A percentile compares a stretch with the other conserved stretches of the same genome.
Evolutionary conservation across 2,329 filamentous ascomycete species (phyloP).

Genomic region (Tolypocladium album): DNA sequence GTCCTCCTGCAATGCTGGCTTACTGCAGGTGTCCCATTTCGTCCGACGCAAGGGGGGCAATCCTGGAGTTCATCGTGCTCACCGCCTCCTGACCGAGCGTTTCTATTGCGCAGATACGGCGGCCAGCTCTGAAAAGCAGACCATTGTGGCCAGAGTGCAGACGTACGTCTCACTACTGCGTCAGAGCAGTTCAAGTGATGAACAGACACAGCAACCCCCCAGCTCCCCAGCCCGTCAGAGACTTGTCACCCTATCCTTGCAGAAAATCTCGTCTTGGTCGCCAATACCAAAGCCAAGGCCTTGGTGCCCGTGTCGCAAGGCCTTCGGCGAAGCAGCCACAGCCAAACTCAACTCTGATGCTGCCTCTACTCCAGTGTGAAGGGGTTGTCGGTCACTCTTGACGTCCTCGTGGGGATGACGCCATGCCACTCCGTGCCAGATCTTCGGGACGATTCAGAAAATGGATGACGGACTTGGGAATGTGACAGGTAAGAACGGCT

Average conservation of each 20-base stretch:
- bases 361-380: not conserved
- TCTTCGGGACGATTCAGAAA: not conserved
- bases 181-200: not conserved
- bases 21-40: not conserved
- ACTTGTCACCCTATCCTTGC: not conserved
- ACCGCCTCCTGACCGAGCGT: not conserved
- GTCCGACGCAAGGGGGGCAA: not conserved
- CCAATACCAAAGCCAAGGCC: not conserved
- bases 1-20: not conserved
- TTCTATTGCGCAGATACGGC: not conserved
- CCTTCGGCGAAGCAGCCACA: not conserved
- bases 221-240: not conserved
- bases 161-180: not conserved
- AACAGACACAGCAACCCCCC: not conserved
- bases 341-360: not conserved
- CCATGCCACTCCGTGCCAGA: not conserved
- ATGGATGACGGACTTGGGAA: not conserved
- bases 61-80: not conserved
- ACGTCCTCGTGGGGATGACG: not conserved
- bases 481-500: not conserved
- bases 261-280: not conserved
- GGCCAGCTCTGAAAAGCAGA: not conserved
- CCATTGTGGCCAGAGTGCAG: not conserved
- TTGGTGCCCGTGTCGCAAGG: not conserved
- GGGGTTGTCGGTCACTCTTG: not conserved